phyloP scores from a whole-genome alignment of 1,284 basidiomycete genomes.

The Vanrija sp. region DNA sequence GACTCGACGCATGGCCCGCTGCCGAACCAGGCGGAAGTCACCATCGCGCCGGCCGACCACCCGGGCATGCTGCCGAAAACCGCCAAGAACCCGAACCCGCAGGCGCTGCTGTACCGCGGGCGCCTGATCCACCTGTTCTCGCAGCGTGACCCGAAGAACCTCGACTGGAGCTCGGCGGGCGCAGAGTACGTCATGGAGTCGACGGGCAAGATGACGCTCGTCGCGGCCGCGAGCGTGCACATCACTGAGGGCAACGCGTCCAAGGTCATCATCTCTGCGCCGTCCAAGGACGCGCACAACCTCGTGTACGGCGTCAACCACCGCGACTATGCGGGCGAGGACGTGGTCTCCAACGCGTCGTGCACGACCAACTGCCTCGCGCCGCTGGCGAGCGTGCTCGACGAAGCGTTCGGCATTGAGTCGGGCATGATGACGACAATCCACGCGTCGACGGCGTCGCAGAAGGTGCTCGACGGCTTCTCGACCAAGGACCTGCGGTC shows the following conservation, averaged over 20 bases:
- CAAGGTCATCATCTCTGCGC: constrained; percentile 50
- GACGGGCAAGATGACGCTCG: constrained; percentile 46
- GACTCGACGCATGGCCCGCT: constrained; percentile 49
- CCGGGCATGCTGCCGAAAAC: constrained; percentile 32
- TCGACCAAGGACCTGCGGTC: constrained; percentile 47
- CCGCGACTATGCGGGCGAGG: constrained; percentile 37
- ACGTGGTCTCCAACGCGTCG: constrained; percentile 48
- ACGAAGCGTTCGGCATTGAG: constrained; percentile 47
- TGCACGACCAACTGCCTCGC: constrained; percentile 53
- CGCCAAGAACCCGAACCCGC: constrained; percentile 29
- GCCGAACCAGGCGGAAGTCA: constrained; percentile 29
- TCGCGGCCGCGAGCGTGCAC: constrained; percentile 44
- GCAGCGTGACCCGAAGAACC: constrained; percentile 41
- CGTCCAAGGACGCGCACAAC: constrained; percentile 41
- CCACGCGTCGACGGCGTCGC: constrained; percentile 49
- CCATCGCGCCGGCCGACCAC: constrained; percentile 34
- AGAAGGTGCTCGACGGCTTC: constrained; percentile 50
- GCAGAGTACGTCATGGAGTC: constrained; percentile 48
- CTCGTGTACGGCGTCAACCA: constrained; percentile 51
- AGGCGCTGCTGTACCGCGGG: constrained; percentile 40
- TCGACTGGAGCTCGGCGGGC: constrained; percentile 45
- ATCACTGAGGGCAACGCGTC: constrained; percentile 42
- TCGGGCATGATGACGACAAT: constrained; percentile 52
- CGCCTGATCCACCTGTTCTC: constrained; percentile 46
- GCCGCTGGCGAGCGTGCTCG: constrained; percentile 46